Percentiles rank a stretch among this genome's conserved stretches.
Conservation (phyloP, 83 land plant genomes). For the Thuja plicata region DNA sequence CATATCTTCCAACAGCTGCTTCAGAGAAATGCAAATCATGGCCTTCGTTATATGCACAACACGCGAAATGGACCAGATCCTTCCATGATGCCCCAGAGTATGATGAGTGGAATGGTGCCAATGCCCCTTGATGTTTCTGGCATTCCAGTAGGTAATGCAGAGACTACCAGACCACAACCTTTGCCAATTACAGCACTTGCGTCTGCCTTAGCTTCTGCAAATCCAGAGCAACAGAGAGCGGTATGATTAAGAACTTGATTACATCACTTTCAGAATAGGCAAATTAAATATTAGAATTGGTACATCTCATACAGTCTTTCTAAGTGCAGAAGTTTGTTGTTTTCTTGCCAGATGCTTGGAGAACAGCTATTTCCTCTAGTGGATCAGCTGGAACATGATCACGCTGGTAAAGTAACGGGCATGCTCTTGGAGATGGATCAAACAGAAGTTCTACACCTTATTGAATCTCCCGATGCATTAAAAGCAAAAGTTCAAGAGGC, state of each 20-base stretch:
- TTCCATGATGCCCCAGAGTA: constrained; percentile 42
- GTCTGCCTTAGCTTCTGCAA: constrained; percentile 74
- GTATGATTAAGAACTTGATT: constrained; percentile 26
- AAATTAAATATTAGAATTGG: neutral
- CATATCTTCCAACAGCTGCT: constrained; percentile 25
- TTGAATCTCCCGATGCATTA: constrained; percentile 79
- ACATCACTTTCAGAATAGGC: neutral
- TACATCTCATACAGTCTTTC: neutral
- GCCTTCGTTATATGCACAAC: constrained; percentile 51
- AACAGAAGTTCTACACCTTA: constrained; percentile 76
- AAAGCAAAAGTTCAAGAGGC: constrained; percentile 82
- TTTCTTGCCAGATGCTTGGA: constrained; percentile 60
- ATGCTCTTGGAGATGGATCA: constrained; percentile 94
- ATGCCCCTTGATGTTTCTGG: constrained; percentile 49
- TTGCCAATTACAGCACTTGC: constrained; percentile 61
- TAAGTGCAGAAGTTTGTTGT: neutral
- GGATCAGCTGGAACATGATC: constrained; percentile 56
- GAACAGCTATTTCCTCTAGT: constrained; percentile 80
- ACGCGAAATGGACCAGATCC: constrained; percentile 52
- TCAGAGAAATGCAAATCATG: constrained; percentile 52
- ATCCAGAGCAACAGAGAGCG: constrained; percentile 59
- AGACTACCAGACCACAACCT: constrained; percentile 33
- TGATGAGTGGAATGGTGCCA: constrained; percentile 50
- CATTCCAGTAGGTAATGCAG: constrained; percentile 34
- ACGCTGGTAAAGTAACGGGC: constrained; percentile 78